Conservation (phyloP, 176 grass and related monocot genomes). For the Bromus sterilis region DNA sequence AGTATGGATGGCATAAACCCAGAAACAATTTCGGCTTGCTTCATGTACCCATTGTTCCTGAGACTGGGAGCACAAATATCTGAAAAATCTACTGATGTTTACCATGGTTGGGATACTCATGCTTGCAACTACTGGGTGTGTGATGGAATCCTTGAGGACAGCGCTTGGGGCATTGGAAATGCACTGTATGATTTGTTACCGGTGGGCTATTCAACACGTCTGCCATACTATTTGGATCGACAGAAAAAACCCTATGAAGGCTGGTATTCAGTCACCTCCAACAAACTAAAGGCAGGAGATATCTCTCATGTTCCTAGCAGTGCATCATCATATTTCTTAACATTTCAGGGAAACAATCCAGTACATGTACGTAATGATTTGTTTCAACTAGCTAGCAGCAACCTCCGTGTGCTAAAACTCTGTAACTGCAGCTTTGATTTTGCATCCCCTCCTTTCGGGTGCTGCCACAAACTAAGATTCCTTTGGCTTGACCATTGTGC, state of each 20-base stretch:
- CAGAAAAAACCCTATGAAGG: not conserved
- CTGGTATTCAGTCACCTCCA: not conserved
- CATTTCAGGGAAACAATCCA: not conserved
- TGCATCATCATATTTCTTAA: not conserved
- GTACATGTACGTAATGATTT: not conserved
- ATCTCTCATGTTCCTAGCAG: not conserved
- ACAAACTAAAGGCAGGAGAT: not conserved
- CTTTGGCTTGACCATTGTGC: constrained; percentile 12
- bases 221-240: not conserved
- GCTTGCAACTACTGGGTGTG: not conserved
- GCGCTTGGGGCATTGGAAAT: not conserved
- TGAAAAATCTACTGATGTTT: not conserved
- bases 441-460: not conserved
- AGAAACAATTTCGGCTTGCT: not conserved
- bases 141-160: not conserved
- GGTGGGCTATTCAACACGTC: not conserved
- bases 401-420: not conserved
- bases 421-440: not conserved
- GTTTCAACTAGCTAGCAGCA: not conserved
- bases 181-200: not conserved
- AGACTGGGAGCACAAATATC: not conserved
- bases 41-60: not conserved
- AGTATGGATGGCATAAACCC: not conserved
- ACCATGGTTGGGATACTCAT: not conserved
- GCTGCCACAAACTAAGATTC: constrained; percentile 17